Percentiles rank a stretch among this genome's conserved stretches.
These are phyloP conservation scores for Fraxinus platypoda DNA, from an alignment of 305 asterid species.

Conservation along the genomic window DNA sequence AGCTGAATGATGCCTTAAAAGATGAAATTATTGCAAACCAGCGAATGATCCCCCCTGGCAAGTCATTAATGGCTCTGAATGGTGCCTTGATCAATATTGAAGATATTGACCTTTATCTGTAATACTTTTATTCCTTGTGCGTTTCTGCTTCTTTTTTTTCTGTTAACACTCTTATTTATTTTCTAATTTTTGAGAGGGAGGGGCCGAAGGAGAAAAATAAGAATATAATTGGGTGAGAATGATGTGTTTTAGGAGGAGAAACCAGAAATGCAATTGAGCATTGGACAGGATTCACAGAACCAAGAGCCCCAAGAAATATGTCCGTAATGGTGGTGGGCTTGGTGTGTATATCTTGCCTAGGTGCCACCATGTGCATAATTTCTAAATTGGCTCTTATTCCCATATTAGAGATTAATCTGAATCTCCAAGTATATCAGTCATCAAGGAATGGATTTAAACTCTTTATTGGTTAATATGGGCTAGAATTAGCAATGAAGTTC, in stretches of 20 bases:
- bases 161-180: not conserved
- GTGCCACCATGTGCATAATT: slow-evolving; percentile 1
- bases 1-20: slow-evolving; percentile 90
- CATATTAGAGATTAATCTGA: not conserved
- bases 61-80: slow-evolving; percentile 94
- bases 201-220: slow-evolving; percentile 1
- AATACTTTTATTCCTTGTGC: slow-evolving; percentile 42
- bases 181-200: slow-evolving; percentile 15
- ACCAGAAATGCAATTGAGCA: not conserved
- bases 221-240: not conserved
- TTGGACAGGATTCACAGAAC: not conserved
- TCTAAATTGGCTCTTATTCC: not conserved
- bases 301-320: not conserved
- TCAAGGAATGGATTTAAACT: slow-evolving; percentile 2
- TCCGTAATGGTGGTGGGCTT: slow-evolving; percentile 4
- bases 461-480: slow-evolving; percentile 5
- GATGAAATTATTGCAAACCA: slow-evolving; percentile 90
- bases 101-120: slow-evolving; percentile 92
- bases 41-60: slow-evolving; percentile 97
- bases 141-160: slow-evolving; percentile 17
- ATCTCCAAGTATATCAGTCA: slow-evolving; percentile 4
- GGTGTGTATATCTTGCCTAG: slow-evolving; percentile 9
- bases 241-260: not conserved
- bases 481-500: not conserved
- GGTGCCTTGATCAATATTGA: slow-evolving; percentile 94